Evolutionary conservation across 768 basidiomycete species (phyloP).

Genomic region (Pleurotus sapidus): DNA sequence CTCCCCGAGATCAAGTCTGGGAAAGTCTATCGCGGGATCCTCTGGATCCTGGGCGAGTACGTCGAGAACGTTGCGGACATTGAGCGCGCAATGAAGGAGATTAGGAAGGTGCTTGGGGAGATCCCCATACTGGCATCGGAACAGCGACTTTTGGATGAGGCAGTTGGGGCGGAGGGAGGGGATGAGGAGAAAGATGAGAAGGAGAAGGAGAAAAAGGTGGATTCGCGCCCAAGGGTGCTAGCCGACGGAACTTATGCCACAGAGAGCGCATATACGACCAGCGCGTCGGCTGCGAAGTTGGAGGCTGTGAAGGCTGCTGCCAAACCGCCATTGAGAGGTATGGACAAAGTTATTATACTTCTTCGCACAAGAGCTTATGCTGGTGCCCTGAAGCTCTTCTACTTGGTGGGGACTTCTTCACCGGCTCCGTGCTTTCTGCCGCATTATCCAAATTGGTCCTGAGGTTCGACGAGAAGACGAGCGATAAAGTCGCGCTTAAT

Average conservation of each 20-base stretch:
- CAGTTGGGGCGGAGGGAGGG: conserved; percentile 36
- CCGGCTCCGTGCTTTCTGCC: conserved; percentile 85
- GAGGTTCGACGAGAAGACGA: conserved; percentile 58
- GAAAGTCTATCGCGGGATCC: conserved; percentile 94
- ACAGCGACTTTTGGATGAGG: conserved; percentile 77
- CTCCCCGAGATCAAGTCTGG: conserved; percentile 90
- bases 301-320: conserved; percentile 84
- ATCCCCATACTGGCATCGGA: conserved; percentile 96
- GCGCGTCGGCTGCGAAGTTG: conserved; percentile 54
- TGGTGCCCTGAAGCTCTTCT: conserved; percentile 57
- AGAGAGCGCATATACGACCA: conserved; percentile 79
- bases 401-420: conserved; percentile 96
- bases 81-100: conserved; percentile 66
- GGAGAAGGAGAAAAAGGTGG: conserved; percentile 49
- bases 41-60: conserved; percentile 99
- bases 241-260: conserved; percentile 99
- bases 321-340: conserved; percentile 88
- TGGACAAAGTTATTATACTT: conserved; percentile 14
- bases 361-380: background rate
- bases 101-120: conserved; percentile 88
- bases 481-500: conserved; percentile 32
- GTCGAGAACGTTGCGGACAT: conserved; percentile 68
- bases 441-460: conserved; percentile 91
- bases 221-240: conserved; percentile 69
- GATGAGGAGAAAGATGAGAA: conserved; percentile 46